Conservation (phyloP, 495 filamentous ascomycete genomes). For the Penicillium cinerascens region DNA sequence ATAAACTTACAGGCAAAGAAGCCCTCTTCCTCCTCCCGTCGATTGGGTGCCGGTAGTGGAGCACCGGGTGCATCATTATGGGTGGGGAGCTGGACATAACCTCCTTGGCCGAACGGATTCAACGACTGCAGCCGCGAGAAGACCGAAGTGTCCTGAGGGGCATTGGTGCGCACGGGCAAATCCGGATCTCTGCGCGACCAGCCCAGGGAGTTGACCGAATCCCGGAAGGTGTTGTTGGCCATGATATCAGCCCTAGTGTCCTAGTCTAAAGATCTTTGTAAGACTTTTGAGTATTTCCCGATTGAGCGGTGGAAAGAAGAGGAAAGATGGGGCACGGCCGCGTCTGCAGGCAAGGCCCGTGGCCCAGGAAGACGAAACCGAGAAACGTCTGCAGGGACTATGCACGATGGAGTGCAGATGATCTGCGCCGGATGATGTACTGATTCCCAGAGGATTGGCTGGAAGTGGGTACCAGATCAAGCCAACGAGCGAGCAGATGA, state of each 20-base stretch:
- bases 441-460: slow-evolving; percentile 22
- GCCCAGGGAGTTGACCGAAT: slow-evolving; percentile 90
- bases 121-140: slow-evolving; percentile 76
- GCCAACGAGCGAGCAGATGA: slow-evolving; percentile 38
- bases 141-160: slow-evolving; percentile 63
- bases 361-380: slow-evolving; percentile 19
- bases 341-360: slow-evolving; percentile 26
- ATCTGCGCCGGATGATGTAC: slow-evolving; percentile 41
- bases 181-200: slow-evolving; percentile 88
- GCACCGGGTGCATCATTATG: slow-evolving; percentile 73
- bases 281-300: neutral
- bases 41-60: slow-evolving; percentile 76
- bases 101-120: slow-evolving; percentile 84
- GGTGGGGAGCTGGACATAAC: slow-evolving; percentile 90
- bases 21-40: slow-evolving; percentile 90
- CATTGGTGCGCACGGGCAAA: slow-evolving; percentile 74
- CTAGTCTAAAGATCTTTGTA: neutral
- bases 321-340: slow-evolving; percentile 14
- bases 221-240: slow-evolving; percentile 86
- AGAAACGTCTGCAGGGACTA: slow-evolving; percentile 43
- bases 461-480: slow-evolving; percentile 29
- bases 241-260: slow-evolving; percentile 45
- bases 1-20: slow-evolving; percentile 90
- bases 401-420: slow-evolving; percentile 56
- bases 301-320: slow-evolving; percentile 11